phyloP scores from a whole-genome alignment of 768 basidiomycete species.

The Boletus eberwhitei region DNA sequence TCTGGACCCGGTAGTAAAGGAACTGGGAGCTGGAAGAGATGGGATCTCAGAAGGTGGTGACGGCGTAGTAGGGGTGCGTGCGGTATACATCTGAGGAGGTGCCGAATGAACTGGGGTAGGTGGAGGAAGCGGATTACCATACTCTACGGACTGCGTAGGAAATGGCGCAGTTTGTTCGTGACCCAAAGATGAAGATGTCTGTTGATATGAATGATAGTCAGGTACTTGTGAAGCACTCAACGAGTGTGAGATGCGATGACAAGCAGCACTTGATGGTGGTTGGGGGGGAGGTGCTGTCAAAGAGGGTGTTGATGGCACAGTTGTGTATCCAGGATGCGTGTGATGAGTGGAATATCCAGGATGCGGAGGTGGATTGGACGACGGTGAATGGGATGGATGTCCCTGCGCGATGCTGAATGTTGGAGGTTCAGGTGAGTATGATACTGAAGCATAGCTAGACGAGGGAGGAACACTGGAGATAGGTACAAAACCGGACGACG shows the following conservation, averaged over 20 bases:
- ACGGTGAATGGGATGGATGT: constrained; percentile 36
- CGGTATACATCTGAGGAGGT: constrained; percentile 25
- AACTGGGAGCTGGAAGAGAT: neutral
- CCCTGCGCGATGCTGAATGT: constrained; percentile 36
- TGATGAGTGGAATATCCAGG: constrained; percentile 21
- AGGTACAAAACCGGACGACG: constrained; percentile 70
- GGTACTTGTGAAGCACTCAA: constrained; percentile 27
- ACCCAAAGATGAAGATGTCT: constrained; percentile 9
- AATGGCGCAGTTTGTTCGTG: constrained; percentile 25
- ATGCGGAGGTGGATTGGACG: constrained; percentile 17
- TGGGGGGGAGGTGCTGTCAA: constrained; percentile 2
- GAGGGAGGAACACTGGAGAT: constrained; percentile 37
- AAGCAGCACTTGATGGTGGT: constrained; percentile 10
- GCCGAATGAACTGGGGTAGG: constrained; percentile 23
- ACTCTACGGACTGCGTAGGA: constrained; percentile 27
- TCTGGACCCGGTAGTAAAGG: constrained; percentile 22
- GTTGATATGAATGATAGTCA: constrained; percentile 25
- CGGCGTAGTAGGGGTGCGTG: constrained; percentile 16
- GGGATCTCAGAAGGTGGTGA: constrained; percentile 26
- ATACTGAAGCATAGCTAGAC: constrained; percentile 35
- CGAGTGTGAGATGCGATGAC: constrained; percentile 28
- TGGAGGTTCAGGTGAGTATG: constrained; percentile 34
- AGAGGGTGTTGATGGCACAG: constrained; percentile 9
- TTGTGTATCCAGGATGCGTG: constrained; percentile 10
- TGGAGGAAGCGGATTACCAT: constrained; percentile 15